Evolutionary conservation across 148 eudicot genomes (phyloP).

Genomic region (Arbutus unedo): DNA sequence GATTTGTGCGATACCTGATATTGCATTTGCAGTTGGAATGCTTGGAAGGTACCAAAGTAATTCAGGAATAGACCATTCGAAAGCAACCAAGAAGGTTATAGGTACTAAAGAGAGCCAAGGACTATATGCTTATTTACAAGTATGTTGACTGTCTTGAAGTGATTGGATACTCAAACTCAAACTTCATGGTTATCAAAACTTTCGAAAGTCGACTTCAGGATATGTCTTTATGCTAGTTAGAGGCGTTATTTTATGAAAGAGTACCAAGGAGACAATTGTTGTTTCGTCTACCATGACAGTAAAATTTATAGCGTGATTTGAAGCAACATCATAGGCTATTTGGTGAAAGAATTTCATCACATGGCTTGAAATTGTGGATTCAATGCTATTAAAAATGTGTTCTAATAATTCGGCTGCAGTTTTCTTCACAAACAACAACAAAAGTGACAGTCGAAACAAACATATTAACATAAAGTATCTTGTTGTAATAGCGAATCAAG

Average conservation of each 20-base stretch:
- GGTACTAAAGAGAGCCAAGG: neutral
- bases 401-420: neutral
- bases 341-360: neutral
- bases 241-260: neutral
- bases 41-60: neutral
- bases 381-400: neutral
- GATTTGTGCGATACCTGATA: neutral
- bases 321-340: neutral
- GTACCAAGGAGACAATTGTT: neutral
- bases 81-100: neutral
- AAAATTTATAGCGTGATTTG: neutral
- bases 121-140: neutral
- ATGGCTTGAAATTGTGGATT: neutral
- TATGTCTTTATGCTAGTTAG: too few species aligned
- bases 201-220: too few species aligned
- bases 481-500: neutral
- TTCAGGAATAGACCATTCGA: neutral
- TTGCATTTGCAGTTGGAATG: neutral
- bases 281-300: neutral
- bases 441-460: neutral
- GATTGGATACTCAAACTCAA: too few species aligned
- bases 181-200: too few species aligned
- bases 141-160: neutral
- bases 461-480: neutral
- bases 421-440: neutral